Evolutionary conservation across 192 early-diverging fungal species (phyloP), one percentile per base, ranked within the genome.

Genomic region (Coemansia guatemalensis): DNA sequence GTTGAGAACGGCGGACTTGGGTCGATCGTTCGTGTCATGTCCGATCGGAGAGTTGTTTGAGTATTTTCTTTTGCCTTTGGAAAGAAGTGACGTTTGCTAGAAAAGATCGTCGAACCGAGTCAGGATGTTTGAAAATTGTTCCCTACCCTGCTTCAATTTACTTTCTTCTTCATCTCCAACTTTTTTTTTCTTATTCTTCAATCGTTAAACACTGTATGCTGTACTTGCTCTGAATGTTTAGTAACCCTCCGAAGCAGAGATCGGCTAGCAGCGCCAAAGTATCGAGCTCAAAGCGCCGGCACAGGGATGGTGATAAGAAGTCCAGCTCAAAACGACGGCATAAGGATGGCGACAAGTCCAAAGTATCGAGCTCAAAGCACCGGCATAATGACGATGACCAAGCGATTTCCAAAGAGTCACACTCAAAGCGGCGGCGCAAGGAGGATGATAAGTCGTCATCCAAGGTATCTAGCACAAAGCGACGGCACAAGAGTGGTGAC

Each of bases 1-100:
- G 87, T 88, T 23, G 93, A 96, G 75, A 86, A 88, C 52, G 90
- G 88, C 48, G 96, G 96, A 22, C 81, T 93, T 41, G 95, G 95
- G 18, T 86, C 86, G 26, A 93, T 98, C 67, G 90, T 96, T 35
- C 88, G 96, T 41, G 93, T 93, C n/a, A 85, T 96, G 78, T 90
- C 93, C 5, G 94, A 96, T 74, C 84, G 91, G 76, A 85, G 85
- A 69, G 87, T 87, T 48, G 83, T 94, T 20, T 88, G 66, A 70
- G 22, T 32, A 9, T 6, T 91, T 96, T 68, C 88, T 95, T 44
- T 87, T 92, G 35, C 90, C 92, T 17, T 83, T 95, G 75, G 93
- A 95, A 73, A 81, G 89, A 71, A 84, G 83, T 67, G 85, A 87
- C 52, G 81, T 93, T 21, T 88, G 67, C 65, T 7, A 26, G 17